Evolutionary conservation across 108 stramenopile genomes (phyloP).

Genomic region (Aurantiochytrium sp.): DNA sequence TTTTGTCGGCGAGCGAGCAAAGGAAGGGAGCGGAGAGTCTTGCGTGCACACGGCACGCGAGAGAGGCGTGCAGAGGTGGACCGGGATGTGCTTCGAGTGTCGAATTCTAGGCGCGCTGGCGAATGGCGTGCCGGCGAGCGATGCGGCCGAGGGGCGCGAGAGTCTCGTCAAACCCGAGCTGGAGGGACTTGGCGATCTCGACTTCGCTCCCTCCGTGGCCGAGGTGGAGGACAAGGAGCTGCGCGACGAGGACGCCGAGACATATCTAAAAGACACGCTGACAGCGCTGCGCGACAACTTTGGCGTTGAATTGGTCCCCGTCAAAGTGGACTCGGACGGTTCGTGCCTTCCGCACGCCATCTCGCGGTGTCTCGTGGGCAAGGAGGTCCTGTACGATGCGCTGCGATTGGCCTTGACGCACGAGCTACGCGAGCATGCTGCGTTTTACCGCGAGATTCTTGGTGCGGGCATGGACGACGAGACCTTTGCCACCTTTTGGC

Average conservation of each 20-base stretch:
- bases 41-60: too few relatives aligned
- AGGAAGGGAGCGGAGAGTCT: too few relatives aligned
- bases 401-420: background rate
- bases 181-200: background rate
- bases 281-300: background rate
- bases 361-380: background rate
- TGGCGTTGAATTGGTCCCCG: background rate
- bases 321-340: background rate
- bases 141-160: background rate
- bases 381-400: background rate
- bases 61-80: too few relatives aligned
- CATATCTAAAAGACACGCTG: background rate
- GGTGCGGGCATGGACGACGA: background rate
- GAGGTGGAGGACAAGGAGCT: constrained; percentile 4
- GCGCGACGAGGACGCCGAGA: background rate
- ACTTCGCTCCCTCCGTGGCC: background rate
- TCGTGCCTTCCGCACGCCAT: constrained; percentile 1
- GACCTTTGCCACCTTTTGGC: background rate
- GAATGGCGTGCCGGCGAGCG: background rate
- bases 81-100: background rate
- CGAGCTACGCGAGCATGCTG: background rate
- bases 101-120: background rate
- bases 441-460: background rate
- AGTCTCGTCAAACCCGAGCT: background rate
- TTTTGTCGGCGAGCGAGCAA: too few relatives aligned